Percentiles rank a stretch among this genome's conserved stretches.
phyloP scores from a whole-genome alignment of 345 rosid genomes.

The Psidium friedrichsthalianum region DNA sequence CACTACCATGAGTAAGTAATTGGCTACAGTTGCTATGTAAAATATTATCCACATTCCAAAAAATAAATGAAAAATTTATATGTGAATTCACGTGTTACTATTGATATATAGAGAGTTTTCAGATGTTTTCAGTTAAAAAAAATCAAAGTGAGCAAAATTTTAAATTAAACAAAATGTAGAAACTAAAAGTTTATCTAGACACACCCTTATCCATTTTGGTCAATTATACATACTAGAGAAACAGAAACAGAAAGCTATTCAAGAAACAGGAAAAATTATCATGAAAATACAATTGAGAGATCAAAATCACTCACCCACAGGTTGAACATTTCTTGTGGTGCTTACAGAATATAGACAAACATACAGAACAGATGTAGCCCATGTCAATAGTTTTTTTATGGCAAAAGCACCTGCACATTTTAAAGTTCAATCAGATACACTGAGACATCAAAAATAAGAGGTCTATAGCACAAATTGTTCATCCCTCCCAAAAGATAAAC shows the following conservation, averaged over 20 bases:
- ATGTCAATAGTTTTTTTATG: constrained; percentile 89
- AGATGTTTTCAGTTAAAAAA: not conserved
- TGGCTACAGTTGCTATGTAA: not conserved
- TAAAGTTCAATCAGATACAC: not conserved
- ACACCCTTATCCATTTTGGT: not conserved
- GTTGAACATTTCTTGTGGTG: constrained; percentile 89
- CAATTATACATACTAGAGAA: not conserved
- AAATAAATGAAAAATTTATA: not conserved
- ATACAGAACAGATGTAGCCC: constrained; percentile 93
- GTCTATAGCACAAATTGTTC: not conserved
- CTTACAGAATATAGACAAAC: constrained; percentile 88
- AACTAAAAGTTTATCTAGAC: not conserved
- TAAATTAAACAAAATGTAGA: not conserved
- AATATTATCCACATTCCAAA: not conserved
- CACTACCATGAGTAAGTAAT: not conserved
- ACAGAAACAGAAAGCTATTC: not conserved
- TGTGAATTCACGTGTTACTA: not conserved
- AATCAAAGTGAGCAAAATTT: not conserved
- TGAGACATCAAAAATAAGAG: not conserved
- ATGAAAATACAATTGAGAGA: not conserved
- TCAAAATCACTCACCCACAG: constrained; percentile 56
- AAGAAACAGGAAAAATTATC: not conserved
- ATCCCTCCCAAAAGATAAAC: not conserved
- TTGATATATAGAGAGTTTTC: not conserved
- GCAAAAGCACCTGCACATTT: constrained; percentile 79